Percentiles rank a stretch among this genome's conserved stretches.
Evolutionary conservation across 2,329 filamentous ascomycete genomes (phyloP).

Genomic region (Cucurbitaria berberidis): DNA sequence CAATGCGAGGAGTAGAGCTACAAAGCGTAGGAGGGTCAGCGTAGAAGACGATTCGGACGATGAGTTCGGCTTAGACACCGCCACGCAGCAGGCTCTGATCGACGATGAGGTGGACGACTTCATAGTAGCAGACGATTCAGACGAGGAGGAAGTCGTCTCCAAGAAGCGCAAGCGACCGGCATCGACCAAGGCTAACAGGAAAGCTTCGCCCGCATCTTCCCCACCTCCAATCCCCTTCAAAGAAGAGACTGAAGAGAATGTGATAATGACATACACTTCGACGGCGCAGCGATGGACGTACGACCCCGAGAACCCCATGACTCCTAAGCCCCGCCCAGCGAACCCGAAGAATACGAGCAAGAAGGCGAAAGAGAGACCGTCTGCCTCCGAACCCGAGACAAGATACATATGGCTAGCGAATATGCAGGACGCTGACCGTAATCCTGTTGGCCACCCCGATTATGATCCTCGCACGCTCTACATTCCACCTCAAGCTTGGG

Average conservation of each 20-base stretch:
- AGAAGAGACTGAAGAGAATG: constrained; percentile 59
- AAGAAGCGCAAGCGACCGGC: constrained; percentile 72
- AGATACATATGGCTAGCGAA: constrained; percentile 91
- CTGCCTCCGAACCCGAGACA: constrained; percentile 81
- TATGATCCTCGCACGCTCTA: constrained; percentile 92
- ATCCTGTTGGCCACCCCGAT: constrained; percentile 79
- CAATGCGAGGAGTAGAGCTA: constrained; percentile 51
- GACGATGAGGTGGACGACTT: constrained; percentile 86
- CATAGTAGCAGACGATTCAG: constrained; percentile 84
- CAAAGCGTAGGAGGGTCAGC: constrained; percentile 67
- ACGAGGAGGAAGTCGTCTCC: constrained; percentile 65
- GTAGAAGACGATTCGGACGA: constrained; percentile 70
- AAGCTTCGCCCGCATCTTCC: constrained; percentile 54
- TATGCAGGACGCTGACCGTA: constrained; percentile 81
- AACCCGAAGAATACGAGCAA: constrained; percentile 37
- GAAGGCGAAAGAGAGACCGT: constrained; percentile 66
- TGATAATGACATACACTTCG: constrained; percentile 64
- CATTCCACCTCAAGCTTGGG: constrained; percentile 80
- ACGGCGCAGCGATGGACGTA: constrained; percentile 85
- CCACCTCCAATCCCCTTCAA: constrained; percentile 46
- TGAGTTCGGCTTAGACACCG: constrained; percentile 66
- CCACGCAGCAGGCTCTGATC: constrained; percentile 61
- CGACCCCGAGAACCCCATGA: constrained; percentile 65
- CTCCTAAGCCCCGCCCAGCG: constrained; percentile 55
- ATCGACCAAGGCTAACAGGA: constrained; percentile 68